These are phyloP conservation scores for Cynara cardunculus DNA, from an alignment of 129 eudicot genomes.

Conservation along the genomic window DNA sequence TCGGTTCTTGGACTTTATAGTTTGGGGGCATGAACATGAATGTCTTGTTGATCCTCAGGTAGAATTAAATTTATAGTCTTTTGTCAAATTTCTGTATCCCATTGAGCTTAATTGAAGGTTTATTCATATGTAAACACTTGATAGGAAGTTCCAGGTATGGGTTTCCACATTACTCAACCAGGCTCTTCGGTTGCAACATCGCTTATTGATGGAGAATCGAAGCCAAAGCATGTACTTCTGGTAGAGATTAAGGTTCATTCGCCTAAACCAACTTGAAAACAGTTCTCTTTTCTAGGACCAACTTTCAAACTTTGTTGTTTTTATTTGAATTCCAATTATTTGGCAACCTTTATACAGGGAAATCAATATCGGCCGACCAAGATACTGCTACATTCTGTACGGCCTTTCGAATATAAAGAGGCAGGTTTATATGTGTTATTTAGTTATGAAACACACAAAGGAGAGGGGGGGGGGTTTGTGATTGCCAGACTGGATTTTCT, in stretches of 20 bases:
- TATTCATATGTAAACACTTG: conserved; percentile 25
- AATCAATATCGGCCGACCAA: conserved; percentile 97
- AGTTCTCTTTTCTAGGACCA: not conserved
- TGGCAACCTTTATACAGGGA: conserved; percentile 44
- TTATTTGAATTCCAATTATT: not conserved
- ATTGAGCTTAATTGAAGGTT: conserved; percentile 15
- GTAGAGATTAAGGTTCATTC: conserved; percentile 83
- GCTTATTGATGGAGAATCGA: conserved; percentile 93
- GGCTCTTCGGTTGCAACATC: conserved; percentile 99
- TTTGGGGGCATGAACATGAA: conserved; percentile 99
- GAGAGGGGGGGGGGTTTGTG: not conserved
- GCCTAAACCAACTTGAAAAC: conserved; percentile 8
- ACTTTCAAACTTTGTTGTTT: not conserved
- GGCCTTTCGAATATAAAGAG: conserved; percentile 96
- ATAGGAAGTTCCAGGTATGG: conserved; percentile 99
- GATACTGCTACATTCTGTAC: conserved; percentile 81
- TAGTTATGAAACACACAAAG: not conserved
- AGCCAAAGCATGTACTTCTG: conserved; percentile 90
- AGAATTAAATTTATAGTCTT: not conserved
- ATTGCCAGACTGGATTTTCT: not conserved
- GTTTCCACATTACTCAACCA: conserved; percentile 98
- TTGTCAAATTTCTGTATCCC: not conserved
- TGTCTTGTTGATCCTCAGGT: conserved; percentile 99
- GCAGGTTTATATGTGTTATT: conserved; percentile 28
- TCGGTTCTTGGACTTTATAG: conserved; percentile 86